Evolutionary conservation across 179 eudicot species (phyloP), one percentile per base, ranked within the genome.

Genomic region (Gypsophila paniculata): DNA sequence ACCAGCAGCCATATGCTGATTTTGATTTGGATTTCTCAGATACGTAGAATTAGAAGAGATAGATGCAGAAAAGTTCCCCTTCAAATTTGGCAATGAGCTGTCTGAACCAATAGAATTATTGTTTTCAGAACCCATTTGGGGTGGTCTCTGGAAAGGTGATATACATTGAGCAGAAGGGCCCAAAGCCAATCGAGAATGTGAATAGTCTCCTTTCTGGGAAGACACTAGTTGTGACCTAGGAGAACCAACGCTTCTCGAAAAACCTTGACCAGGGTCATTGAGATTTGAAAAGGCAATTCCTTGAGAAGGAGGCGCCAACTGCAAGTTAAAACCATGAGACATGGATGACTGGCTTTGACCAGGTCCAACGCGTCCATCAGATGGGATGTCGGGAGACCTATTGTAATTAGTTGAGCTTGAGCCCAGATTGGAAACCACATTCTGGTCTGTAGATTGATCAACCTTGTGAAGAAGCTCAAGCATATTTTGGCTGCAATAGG

Each of bases 401-500:
- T 71, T 82, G 72, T 72, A 72, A 18, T 80, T 83, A 70, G 73
- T 52, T 46, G 83, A 36, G 38, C 12, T 62, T 62, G 67, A 72
- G 68, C 57, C 76, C 17, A 67, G 51, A 61, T 85, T 85, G 59
- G 48, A 67, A 68, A 63, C 17, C 14, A 46, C 21, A 63, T 74
- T 76, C 73, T 63, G 82, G 48, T 91, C 91, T 78, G 81, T 78
- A 26, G 96, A 86, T 73, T 87, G 97, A 80, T 93, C 97, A 72
- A 89, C 91, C 87, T 93, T 88, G 74, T 91, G 88, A 75, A 91
- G 90, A 71, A 91, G 93, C 83, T 93, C 97, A 23, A 91, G 86
- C 96, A 91, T 89, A 75, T 89, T 88, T 82, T 88, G 91, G 75
- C 96, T 91, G 85, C 84, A 72, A 71, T 22, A 70, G 73, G 39